Percentiles rank a stretch among this genome's conserved stretches.
phyloP scores from a whole-genome alignment of 805 yeast genomes.

The Ogataea dorogensis region DNA sequence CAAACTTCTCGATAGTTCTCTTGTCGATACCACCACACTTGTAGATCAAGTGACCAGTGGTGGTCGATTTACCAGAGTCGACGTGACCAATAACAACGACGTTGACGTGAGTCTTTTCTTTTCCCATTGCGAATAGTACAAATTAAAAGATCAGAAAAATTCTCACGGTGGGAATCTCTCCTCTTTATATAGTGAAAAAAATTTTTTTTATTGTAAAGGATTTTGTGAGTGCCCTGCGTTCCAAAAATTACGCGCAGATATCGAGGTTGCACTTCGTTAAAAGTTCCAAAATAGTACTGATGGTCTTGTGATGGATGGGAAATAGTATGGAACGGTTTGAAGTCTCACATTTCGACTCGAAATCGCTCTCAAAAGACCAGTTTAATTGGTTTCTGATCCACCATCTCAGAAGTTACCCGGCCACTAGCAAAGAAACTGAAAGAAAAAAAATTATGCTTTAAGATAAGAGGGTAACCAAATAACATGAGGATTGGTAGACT shows the following conservation, averaged over 20 bases:
- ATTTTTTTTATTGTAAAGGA: constrained; percentile 6
- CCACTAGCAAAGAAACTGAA: constrained; percentile 2
- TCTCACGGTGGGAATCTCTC: constrained; percentile 15
- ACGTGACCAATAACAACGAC: constrained; percentile 99
- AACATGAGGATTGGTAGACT: background rate
- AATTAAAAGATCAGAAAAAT: constrained; percentile 14
- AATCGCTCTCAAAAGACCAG: background rate
- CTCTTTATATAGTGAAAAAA: constrained; percentile 19
- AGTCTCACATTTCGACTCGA: too few relatives aligned
- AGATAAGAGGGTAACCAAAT: constrained; percentile 8
- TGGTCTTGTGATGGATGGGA: background rate
- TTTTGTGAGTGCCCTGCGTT: constrained; percentile 11
- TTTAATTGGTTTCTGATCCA: background rate
- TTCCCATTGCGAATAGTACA: constrained; percentile 50
- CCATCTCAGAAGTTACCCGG: constrained; percentile 8
- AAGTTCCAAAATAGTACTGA: too few relatives aligned
- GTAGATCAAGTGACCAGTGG: constrained; percentile 99
- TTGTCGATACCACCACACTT: constrained; percentile 99
- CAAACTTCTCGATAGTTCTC: constrained; percentile 98
- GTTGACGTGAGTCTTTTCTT: constrained; percentile 97
- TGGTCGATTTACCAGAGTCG: constrained; percentile 99
- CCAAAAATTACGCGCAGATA: constrained; percentile 18
- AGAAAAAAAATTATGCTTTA: constrained; percentile 5
- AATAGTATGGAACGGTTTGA: too few relatives aligned
- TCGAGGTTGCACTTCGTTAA: too few relatives aligned